Conservation (phyloP, 1,139 yeast genomes). For the Saccharomyces pastorianus region DNA sequence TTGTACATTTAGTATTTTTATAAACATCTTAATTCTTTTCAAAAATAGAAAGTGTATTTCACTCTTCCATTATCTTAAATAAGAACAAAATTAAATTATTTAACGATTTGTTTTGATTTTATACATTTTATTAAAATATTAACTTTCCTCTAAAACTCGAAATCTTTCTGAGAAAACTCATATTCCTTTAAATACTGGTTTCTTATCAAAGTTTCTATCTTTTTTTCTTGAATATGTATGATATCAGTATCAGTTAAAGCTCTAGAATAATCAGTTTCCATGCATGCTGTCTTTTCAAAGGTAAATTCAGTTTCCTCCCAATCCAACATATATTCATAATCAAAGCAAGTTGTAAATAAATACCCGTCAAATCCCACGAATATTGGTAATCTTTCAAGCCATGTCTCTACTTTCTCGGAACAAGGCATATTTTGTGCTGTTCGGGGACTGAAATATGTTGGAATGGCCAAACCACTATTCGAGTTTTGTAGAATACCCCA, state of each 20-base stretch:
- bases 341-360: conserved; percentile 19
- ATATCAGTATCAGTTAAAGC: conserved; percentile 25
- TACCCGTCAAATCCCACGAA: conserved; percentile 15
- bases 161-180: conserved; percentile 4
- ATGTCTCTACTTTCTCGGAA: conserved; percentile 51
- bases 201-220: conserved; percentile 26
- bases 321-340: conserved; percentile 17
- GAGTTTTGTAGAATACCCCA: neutral
- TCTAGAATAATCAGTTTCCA: conserved; percentile 3
- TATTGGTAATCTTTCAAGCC: conserved; percentile 54
- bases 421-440: conserved; percentile 50
- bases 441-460: conserved; percentile 49
- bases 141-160: neutral
- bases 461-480: conserved; percentile 26
- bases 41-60: no score
- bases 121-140: no score
- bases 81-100: no score
- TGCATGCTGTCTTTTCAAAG: conserved; percentile 2
- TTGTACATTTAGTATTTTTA: neutral
- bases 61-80: no score
- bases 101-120: neutral
- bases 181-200: conserved; percentile 15
- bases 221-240: conserved; percentile 24
- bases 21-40: no score
- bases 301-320: conserved; percentile 32